Conservation (phyloP, 306 rosid genomes). For the Castanea crenata region DNA sequence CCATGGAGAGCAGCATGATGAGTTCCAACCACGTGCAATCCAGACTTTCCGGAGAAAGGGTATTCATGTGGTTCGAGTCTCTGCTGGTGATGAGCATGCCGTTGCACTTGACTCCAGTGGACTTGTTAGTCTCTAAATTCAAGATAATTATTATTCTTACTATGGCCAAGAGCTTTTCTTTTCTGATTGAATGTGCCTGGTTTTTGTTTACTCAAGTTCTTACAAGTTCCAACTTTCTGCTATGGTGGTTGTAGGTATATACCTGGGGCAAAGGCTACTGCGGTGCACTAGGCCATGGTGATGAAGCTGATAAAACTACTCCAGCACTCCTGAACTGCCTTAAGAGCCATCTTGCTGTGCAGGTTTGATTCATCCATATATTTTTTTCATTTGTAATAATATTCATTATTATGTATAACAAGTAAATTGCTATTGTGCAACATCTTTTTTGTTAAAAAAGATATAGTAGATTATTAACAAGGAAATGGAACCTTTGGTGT, state of each 20-base stretch:
- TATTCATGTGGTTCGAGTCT: slow-evolving; percentile 73
- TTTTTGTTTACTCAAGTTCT: slow-evolving; percentile 14
- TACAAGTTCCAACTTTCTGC: slow-evolving; percentile 13
- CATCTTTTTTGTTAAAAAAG: not conserved
- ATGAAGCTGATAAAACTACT: slow-evolving; percentile 85
- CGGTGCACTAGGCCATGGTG: slow-evolving; percentile 96
- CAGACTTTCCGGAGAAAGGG: slow-evolving; percentile 69
- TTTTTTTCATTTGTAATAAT: not conserved
- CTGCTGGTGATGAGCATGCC: slow-evolving; percentile 95
- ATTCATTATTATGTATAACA: not conserved
- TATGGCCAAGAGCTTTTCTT: not conserved
- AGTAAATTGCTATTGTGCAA: not conserved
- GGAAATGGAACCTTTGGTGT: not conserved
- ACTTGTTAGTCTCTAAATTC: slow-evolving; percentile 52
- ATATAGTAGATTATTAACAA: not conserved
- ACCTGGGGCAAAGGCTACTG: slow-evolving; percentile 97
- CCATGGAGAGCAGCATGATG: slow-evolving; percentile 88
- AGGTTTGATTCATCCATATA: slow-evolving; percentile 45
- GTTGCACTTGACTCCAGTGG: slow-evolving; percentile 95
- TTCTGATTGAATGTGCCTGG: slow-evolving; percentile 10
- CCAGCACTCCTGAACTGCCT: slow-evolving; percentile 64
- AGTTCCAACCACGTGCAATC: slow-evolving; percentile 71
- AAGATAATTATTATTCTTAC: not conserved
- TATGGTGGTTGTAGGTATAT: slow-evolving; percentile 55
- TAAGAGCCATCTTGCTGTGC: slow-evolving; percentile 67